Percentiles rank a stretch among this genome's conserved stretches.
Conservation (phyloP, 352 stramenopile species). For the Phytopythium boreale region DNA sequence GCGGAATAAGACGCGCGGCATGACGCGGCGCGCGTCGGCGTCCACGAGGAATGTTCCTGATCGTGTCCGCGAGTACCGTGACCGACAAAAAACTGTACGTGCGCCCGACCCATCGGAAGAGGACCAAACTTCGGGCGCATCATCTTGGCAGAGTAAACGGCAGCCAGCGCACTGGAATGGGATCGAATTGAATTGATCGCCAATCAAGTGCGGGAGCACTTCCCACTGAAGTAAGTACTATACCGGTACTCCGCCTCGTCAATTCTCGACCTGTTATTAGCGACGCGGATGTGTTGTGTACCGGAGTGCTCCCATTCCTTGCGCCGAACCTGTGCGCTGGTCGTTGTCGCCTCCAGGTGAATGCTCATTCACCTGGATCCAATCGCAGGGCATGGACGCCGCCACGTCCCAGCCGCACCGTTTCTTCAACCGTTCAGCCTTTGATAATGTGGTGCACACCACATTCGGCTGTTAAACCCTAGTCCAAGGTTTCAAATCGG, state of each 20-base stretch:
- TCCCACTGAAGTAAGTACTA: no score
- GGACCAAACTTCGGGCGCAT: neutral
- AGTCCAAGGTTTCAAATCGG: neutral
- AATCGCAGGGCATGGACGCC: neutral
- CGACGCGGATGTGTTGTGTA: no score
- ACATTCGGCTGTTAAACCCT: neutral
- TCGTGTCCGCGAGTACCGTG: neutral
- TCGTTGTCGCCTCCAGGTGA: neutral
- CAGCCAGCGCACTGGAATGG: neutral
- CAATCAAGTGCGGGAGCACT: no score
- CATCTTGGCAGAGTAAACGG: neutral
- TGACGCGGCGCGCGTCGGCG: conserved; percentile 1
- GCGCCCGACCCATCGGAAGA: no score
- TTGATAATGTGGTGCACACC: neutral
- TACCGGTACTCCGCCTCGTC: no score
- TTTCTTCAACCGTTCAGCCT: neutral
- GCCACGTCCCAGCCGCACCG: neutral
- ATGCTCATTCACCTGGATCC: neutral
- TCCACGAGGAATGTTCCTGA: neutral
- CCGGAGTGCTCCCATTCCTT: no score
- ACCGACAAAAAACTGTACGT: neutral
- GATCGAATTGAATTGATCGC: neutral
- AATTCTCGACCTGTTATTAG: no score
- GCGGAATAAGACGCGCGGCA: neutral
- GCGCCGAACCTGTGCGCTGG: no score